Percentiles rank a stretch among this genome's conserved stretches.
phyloP scores from a whole-genome alignment of 140 eudicot genomes.

The Flaveria floridana region DNA sequence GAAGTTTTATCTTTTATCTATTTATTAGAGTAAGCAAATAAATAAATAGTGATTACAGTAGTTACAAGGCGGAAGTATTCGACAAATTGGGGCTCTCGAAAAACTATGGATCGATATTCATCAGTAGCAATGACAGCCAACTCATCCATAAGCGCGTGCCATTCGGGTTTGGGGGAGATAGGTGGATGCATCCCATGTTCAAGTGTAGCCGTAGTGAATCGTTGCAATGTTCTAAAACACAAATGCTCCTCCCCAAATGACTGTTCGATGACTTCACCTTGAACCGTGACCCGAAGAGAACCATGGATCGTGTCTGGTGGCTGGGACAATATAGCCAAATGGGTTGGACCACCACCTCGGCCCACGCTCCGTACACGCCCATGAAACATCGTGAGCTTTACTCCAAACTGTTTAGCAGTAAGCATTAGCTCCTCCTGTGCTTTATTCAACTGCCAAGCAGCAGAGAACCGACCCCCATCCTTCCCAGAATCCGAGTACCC shows the following conservation, averaged over 20 bases:
- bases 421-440: slow-evolving; percentile 71
- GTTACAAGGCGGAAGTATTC: slow-evolving; percentile 79
- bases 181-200: slow-evolving; percentile 97
- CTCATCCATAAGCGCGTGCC: slow-evolving; percentile 81
- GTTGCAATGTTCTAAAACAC: slow-evolving; percentile 77
- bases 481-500: slow-evolving; percentile 91
- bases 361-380: slow-evolving; percentile 94
- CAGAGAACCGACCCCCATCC: slow-evolving; percentile 85
- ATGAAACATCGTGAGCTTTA: slow-evolving; percentile 86
- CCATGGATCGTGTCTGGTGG: slow-evolving; percentile 80
- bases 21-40: background rate
- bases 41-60: background rate
- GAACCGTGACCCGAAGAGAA: slow-evolving; percentile 83
- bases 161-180: slow-evolving; percentile 73
- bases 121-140: slow-evolving; percentile 70
- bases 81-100: slow-evolving; percentile 75
- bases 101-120: slow-evolving; percentile 75
- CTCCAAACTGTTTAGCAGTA: slow-evolving; percentile 64
- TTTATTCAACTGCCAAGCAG: slow-evolving; percentile 80
- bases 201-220: slow-evolving; percentile 82
- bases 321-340: slow-evolving; percentile 81
- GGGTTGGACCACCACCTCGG: slow-evolving; percentile 91
- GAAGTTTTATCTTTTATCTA: background rate
- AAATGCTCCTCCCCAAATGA: slow-evolving; percentile 83
- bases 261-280: slow-evolving; percentile 89